Evolutionary conservation across 208 protist genomes (phyloP).

Genomic region (Acanthamoeba divionensis): DNA sequence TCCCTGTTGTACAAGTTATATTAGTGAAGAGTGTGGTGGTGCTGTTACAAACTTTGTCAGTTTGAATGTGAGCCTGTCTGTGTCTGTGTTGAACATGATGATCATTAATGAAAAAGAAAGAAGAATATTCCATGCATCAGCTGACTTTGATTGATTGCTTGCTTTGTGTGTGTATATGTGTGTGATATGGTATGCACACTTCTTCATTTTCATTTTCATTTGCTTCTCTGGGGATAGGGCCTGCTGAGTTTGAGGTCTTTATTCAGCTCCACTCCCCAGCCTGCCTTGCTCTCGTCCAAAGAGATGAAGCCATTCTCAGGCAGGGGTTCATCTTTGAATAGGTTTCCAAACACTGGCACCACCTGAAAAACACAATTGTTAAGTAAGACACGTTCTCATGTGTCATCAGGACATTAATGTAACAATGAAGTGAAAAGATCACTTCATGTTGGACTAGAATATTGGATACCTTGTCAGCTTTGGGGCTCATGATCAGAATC

Average conservation of each 20-base stretch:
- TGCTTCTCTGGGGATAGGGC: slow-evolving; percentile 9
- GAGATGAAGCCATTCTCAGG: slow-evolving; percentile 65
- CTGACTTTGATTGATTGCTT: no score
- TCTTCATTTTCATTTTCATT: no score
- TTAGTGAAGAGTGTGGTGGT: background rate
- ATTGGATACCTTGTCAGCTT: slow-evolving; percentile 58
- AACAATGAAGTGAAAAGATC: background rate
- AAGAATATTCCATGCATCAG: no score
- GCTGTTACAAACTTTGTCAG: background rate
- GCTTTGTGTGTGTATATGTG: no score
- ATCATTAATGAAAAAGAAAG: background rate
- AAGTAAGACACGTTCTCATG: background rate
- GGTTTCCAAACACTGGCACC: slow-evolving; percentile 70
- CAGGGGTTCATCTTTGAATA: slow-evolving; percentile 75
- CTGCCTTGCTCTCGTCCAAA: slow-evolving; percentile 52
- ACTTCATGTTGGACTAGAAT: background rate
- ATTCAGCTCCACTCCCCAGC: slow-evolving; percentile 64
- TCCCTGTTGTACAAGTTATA: no score
- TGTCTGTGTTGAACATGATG: background rate
- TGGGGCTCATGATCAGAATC: slow-evolving; percentile 71
- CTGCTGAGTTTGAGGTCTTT: slow-evolving; percentile 49
- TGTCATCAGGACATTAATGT: background rate
- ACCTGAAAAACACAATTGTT: background rate
- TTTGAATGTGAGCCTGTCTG: background rate
- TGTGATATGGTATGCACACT: no score